These are phyloP conservation scores for Cornus kousa DNA, from an alignment of 148 eudicot genomes.

Conservation along the genomic window DNA sequence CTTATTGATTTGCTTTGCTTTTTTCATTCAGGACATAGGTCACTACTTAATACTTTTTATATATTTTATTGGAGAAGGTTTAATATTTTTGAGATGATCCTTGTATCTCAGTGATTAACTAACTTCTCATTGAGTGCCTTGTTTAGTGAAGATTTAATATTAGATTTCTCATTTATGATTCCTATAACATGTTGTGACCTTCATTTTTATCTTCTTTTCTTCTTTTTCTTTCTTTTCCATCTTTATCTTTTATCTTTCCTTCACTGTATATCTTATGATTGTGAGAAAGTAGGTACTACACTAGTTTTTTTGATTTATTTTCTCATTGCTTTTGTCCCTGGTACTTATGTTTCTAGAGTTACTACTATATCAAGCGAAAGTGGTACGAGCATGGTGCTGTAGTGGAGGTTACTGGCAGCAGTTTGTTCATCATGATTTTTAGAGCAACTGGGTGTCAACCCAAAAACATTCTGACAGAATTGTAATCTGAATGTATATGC, in stretches of 20 bases:
- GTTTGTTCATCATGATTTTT: too few species aligned
- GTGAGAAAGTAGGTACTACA: background rate
- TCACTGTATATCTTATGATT: background rate
- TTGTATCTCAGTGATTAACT: background rate
- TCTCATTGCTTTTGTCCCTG: background rate
- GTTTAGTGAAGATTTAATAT: too few species aligned
- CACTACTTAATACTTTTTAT: background rate
- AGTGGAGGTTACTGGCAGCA: too few species aligned
- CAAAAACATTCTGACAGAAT: too few species aligned
- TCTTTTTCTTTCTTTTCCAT: background rate
- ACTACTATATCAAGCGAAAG: too few species aligned
- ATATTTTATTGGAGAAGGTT: background rate
- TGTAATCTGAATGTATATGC: background rate
- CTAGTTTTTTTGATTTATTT: too few species aligned
- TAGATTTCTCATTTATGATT: too few species aligned
- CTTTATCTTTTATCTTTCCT: background rate
- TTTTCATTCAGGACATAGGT: background rate
- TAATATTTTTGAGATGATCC: background rate
- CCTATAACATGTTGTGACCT: too few species aligned
- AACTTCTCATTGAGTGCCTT: background rate
- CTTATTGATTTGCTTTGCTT: background rate
- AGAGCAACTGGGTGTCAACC: too few species aligned
- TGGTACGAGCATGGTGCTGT: background rate
- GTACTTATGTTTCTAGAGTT: background rate
- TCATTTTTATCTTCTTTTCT: too few species aligned